Percentiles rank a stretch among this genome's conserved stretches.
phyloP scores from a whole-genome alignment of 306 rosid genomes.

The Betula pendula region DNA sequence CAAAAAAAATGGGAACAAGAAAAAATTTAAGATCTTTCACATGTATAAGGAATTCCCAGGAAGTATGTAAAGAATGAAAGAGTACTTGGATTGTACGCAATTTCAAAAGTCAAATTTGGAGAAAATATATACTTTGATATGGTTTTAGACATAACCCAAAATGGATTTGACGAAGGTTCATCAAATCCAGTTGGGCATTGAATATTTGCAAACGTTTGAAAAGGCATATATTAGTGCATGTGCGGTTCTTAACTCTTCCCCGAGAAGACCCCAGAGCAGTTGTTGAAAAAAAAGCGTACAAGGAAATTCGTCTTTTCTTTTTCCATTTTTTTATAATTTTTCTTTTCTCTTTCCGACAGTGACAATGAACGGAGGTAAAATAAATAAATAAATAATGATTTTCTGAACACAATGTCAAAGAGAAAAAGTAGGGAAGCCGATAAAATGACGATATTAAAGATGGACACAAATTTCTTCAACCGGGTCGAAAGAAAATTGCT shows the following conservation, averaged over 20 bases:
- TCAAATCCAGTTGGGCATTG: slow-evolving; percentile 43
- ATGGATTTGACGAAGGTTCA: slow-evolving; percentile 47
- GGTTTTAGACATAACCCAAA: slow-evolving; percentile 34
- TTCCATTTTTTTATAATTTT: neutral
- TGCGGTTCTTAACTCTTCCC: slow-evolving; percentile 28
- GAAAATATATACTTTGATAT: slow-evolving; percentile 4
- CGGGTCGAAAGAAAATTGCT: too few relatives aligned
- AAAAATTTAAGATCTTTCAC: slow-evolving; percentile 27
- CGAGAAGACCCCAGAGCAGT: slow-evolving; percentile 30
- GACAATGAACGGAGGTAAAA: neutral
- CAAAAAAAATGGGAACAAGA: slow-evolving; percentile 15
- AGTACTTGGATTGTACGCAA: slow-evolving; percentile 41
- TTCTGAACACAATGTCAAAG: neutral
- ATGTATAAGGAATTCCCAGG: slow-evolving; percentile 1
- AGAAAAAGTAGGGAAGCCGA: slow-evolving; percentile 5
- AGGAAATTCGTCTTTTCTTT: neutral
- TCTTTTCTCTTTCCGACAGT: neutral
- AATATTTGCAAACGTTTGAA: slow-evolving; percentile 7
- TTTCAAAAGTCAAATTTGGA: slow-evolving; percentile 60
- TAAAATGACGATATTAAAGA: slow-evolving; percentile 3
- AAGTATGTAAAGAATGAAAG: slow-evolving; percentile 6
- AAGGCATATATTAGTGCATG: slow-evolving; percentile 13
- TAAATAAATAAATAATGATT: neutral
- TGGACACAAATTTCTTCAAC: too few relatives aligned
- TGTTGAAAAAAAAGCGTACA: slow-evolving; percentile 25